Evolutionary conservation across 495 filamentous ascomycete species (phyloP), one percentile per base, ranked within the genome.

Genomic region (Parmelia sp.): DNA sequence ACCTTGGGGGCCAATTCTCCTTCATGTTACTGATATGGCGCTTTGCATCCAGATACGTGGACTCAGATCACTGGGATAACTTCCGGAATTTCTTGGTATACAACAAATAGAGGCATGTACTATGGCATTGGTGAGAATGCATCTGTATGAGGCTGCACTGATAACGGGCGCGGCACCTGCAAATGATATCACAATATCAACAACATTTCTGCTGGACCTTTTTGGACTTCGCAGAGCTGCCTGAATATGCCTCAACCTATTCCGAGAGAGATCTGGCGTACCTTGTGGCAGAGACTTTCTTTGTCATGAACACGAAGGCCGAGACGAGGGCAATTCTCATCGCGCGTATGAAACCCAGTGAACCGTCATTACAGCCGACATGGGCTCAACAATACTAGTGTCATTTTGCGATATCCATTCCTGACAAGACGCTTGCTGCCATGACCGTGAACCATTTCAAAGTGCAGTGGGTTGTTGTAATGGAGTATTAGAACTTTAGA

Each of bases 11-110:
- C 35, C 21, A 31, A 12, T 53, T 49, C 45, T 49, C 23, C 45
- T 49, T 12, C 12, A 5, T 27, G 12, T 29, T 33, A 33, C 29
- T 10, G 17, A 33, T n/a, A 58, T 56, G 36, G 35, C 27, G 27
- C 55, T 44, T 17, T 3, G 14, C 19, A 29, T 49, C 49, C 62
- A 88, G 86, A 68, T 88, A 88, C 63, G 74, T 80, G 42, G 81
- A 95, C 67, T 86, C 88, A 29, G 90, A 96, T 65, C 80, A 88
- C 62, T 96, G 92, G 92, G 88, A 92, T 68, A 86, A 83, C 45
- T 78, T 94, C 72, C 78, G 86, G 70, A 96, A 83, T 63, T 87
- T 96, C 65, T 67, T 94, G 25, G 82, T 89, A 75, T 87, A 93
- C 75, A 96, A 96, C 73, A 92, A 91, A 83, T 96, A 80, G 65